phyloP scores from a whole-genome alignment of 2,329 filamentous ascomycete genomes.

The Aspergillus vadensis region DNA sequence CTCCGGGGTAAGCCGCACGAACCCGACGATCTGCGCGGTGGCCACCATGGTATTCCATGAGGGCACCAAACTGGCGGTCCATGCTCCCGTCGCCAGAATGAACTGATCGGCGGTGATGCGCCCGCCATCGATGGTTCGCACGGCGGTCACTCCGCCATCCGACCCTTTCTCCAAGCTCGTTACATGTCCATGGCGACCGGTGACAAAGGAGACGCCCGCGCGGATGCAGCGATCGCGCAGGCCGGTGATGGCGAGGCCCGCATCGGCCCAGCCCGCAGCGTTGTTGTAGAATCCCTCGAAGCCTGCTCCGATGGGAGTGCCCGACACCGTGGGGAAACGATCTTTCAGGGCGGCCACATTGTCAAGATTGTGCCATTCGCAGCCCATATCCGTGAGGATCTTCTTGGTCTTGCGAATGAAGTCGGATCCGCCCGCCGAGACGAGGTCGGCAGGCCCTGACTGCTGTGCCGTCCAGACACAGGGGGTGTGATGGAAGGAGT shows the following conservation, averaged over 20 bases:
- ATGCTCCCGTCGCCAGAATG: conserved; percentile 78
- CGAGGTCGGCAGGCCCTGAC: conserved; percentile 16
- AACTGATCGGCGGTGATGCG: conserved; percentile 65
- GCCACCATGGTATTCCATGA: conserved; percentile 71
- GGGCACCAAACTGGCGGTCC: conserved; percentile 75
- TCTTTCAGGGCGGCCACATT: background rate
- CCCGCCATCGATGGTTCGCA: conserved; percentile 50
- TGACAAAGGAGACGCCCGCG: conserved; percentile 30
- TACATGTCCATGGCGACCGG: conserved; percentile 35
- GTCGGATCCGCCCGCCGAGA: conserved; percentile 23
- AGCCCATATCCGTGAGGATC: conserved; percentile 28
- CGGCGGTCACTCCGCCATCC: conserved; percentile 57
- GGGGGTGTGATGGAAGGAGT: conserved; percentile 27
- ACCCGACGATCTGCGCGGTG: conserved; percentile 76
- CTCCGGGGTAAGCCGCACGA: conserved; percentile 67
- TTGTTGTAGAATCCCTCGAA: conserved; percentile 33
- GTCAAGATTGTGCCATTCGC: conserved; percentile 22
- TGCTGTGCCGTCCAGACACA: conserved; percentile 31
- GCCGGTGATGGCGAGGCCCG: conserved; percentile 23
- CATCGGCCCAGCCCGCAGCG: conserved; percentile 34
- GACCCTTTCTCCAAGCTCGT: conserved; percentile 34
- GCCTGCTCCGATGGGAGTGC: conserved; percentile 20
- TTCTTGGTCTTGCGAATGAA: conserved; percentile 28
- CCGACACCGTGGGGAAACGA: conserved; percentile 25
- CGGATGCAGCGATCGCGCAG: conserved; percentile 26